Evolutionary conservation across 176 grass and related monocot genomes (phyloP), one percentile per base, ranked within the genome.

Genomic region (Lolium perenne): DNA sequence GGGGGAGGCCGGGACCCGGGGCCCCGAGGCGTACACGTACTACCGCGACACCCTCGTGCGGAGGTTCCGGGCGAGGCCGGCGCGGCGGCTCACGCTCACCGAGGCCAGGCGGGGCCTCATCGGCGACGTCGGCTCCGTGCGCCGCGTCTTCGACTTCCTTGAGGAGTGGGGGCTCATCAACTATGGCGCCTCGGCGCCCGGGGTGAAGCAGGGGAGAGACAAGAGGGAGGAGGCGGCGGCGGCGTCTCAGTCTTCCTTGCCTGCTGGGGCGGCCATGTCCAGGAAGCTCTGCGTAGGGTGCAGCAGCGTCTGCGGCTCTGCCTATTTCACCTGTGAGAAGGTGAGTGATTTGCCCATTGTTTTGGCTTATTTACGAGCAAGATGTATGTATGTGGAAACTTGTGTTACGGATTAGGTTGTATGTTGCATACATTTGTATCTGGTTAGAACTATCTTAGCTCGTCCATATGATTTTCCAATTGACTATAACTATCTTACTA

Each of bases 111-210:
- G 93, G 22, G 88, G 90, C 0, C 76, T 98, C 10, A 86, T 99
- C 0, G 97, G 88, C 1, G 97, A 99, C 3, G 83, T 93, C 1
- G 92, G 97, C n/a, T 93, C 94, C 8, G 87, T 92, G 57, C 89
- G 94, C 38, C 89, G 90, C 5, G 92, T 99, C 29, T 99, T 94
- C 6, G 94, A 99, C 80, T 99, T 99, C 88, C 90, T 96, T 3
- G 94, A 99, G 80, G 94, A 99, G 50, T 99, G 97, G 97, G 97
- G 97, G 4, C 86, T 99, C 71, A 96, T 99, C 78, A 99, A 99
- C 77, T 92, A 99, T 7, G 88, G 94, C 43, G 88, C 93, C 8
- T 79, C 79, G 0, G 79, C 82, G 6, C 64, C 63, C 22, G 92
- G 90, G 26, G 74, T 53, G 10, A 93, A 83, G 58, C 90, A 68